Evolutionary conservation across 441 rosid genomes (phyloP), one percentile per base, ranked within the genome.

Genomic region (Corymbia calophylla): DNA sequence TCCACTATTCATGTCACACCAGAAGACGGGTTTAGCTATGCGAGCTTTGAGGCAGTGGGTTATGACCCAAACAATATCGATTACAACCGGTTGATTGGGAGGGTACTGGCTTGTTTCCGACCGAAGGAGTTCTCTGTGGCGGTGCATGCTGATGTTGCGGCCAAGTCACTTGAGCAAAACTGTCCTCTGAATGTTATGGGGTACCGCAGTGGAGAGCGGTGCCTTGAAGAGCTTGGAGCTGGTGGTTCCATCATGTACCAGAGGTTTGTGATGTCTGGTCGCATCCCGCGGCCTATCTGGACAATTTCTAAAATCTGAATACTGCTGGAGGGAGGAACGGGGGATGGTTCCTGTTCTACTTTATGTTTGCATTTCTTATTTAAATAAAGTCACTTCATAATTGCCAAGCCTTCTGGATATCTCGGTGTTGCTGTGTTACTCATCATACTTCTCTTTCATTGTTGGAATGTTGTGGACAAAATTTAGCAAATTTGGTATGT

Each of bases 1-100:
- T 96, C 98, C 3, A 97, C 98, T 13, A 95, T 97, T 87, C 98
- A 97, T 86, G 93, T 97, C 25, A 96, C 98, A 2, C 99, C 98
- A 0, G 98, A 96, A 90, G 98, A 95, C 21, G 95, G 98, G n/a
- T 95, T 95, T 92, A 97, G 97, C 89, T 97, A 96, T 87, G 99
- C 98, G 4, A 96, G 99, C 95, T 97, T 97, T 89, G 98, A 97
- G 93, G 90, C 95, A 0, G 94, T 92, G 39, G 96, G 98, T 1
- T 96, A 96, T 90, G 92, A 95, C 92, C 92, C 89, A 23, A 92
- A 91, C 80, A 88, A 53, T 25, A 88, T 92, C 90, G 90, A 88
- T 87, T 68, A 94, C 90, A 90, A 90, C 62, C 91, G 90, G 91
- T 58, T 97, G 93, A 93, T 96, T 19, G 93, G 92, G 88, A 94